Evolutionary conservation across 202 grass and related monocot genomes (phyloP).

Genomic region (Eragrostis tef): DNA sequence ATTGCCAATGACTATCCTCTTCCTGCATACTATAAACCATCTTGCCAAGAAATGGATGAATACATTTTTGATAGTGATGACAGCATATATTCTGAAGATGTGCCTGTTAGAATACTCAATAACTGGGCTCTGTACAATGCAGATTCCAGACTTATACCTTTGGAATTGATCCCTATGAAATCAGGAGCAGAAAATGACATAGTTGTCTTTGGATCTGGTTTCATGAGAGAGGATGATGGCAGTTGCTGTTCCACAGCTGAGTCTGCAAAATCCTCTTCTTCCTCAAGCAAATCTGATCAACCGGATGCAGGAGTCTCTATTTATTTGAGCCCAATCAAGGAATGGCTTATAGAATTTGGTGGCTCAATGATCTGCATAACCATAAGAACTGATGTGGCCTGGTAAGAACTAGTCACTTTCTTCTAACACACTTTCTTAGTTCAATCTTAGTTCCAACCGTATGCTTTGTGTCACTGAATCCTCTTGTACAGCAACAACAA

Average conservation of each 20-base stretch:
- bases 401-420: constrained; percentile 53
- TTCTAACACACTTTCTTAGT: constrained; percentile 25
- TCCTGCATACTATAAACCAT: constrained; percentile 93
- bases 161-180: constrained; percentile 97
- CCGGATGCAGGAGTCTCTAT: constrained; percentile 73
- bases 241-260: constrained; percentile 79
- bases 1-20: constrained; percentile 97
- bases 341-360: constrained; percentile 98
- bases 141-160: constrained; percentile 88
- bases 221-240: constrained; percentile 96
- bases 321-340: constrained; percentile 94
- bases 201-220: constrained; percentile 89
- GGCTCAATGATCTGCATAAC: constrained; percentile 93
- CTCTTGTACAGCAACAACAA: neutral
- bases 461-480: constrained; percentile 30
- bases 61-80: constrained; percentile 87
- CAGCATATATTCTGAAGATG: constrained; percentile 69
- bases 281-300: constrained; percentile 55
- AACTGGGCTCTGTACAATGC: constrained; percentile 98
- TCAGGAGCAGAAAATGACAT: constrained; percentile 89
- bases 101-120: constrained; percentile 83
- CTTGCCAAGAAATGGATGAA: constrained; percentile 93
- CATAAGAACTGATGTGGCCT: constrained; percentile 91
- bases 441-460: neutral
- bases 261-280: constrained; percentile 49